Conservation (phyloP, 179 eudicot genomes). For the Nepenthes alata region DNA sequence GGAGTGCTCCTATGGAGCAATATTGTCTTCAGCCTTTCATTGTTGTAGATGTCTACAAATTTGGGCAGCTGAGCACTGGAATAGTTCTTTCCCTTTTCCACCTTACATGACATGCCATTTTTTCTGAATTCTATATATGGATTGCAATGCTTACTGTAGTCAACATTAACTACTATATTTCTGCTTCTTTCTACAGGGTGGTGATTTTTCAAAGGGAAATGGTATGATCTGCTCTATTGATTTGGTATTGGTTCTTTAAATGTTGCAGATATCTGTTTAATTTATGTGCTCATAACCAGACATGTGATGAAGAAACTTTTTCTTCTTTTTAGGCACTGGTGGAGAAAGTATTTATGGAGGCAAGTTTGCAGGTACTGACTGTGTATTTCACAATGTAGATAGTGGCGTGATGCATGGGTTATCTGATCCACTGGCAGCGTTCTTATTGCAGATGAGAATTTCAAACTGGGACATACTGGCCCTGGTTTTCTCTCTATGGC, state of each 20-base stretch:
- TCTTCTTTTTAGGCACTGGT: slow-evolving; percentile 90
- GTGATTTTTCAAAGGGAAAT: slow-evolving; percentile 92
- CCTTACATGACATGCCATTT: neutral
- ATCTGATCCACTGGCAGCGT: slow-evolving; percentile 4
- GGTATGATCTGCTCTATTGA: slow-evolving; percentile 40
- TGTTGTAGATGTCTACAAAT: no score
- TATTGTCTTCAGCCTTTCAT: no score
- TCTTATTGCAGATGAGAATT: slow-evolving; percentile 72
- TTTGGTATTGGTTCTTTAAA: slow-evolving; percentile 10
- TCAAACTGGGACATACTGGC: slow-evolving; percentile 55
- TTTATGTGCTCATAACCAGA: slow-evolving; percentile 34
- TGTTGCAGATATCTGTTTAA: slow-evolving; percentile 25
- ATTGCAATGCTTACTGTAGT: no score
- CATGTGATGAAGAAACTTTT: slow-evolving; percentile 48
- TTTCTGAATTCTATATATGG: neutral
- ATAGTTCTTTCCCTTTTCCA: neutral
- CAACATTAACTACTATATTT: neutral
- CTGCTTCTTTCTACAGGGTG: slow-evolving; percentile 50
- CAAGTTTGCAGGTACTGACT: slow-evolving; percentile 67
- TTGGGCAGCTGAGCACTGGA: no score
- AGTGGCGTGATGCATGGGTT: slow-evolving; percentile 5
- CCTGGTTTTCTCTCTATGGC: slow-evolving; percentile 94
- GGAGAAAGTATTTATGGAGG: slow-evolving; percentile 98
- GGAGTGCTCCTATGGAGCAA: no score
- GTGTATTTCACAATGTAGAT: slow-evolving; percentile 3